phyloP scores from a whole-genome alignment of 2,329 filamentous ascomycete species.

The Alternaria brassicae region DNA sequence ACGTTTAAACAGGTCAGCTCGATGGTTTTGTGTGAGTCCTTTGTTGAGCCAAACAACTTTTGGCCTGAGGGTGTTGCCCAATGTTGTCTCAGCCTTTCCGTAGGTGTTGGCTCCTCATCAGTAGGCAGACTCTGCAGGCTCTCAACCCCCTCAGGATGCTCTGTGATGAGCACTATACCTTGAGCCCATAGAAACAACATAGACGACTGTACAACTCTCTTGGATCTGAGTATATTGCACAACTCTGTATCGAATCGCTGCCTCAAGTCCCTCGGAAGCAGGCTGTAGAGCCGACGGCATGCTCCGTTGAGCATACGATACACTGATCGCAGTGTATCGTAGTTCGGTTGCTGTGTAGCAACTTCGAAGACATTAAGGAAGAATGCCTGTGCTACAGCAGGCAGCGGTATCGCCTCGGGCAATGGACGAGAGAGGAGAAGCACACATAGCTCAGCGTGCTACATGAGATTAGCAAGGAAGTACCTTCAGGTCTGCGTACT shows the following conservation, averaged over 20 bases:
- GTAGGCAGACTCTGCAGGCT: background rate
- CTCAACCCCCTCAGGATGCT: slow-evolving; percentile 26
- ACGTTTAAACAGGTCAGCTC: slow-evolving; percentile 41
- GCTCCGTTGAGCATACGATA: slow-evolving; percentile 48
- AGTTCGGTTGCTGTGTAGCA: slow-evolving; percentile 32
- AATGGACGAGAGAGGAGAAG: slow-evolving; percentile 44
- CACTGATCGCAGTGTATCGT: slow-evolving; percentile 35
- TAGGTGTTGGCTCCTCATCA: slow-evolving; percentile 11
- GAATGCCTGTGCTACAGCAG: slow-evolving; percentile 44
- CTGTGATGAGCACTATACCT: slow-evolving; percentile 40
- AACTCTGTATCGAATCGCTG: slow-evolving; percentile 40
- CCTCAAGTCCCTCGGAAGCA: slow-evolving; percentile 31
- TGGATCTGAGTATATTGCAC: slow-evolving; percentile 36
- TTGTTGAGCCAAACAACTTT: slow-evolving; percentile 41
- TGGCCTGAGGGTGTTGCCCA: slow-evolving; percentile 43
- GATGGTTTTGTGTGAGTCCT: slow-evolving; percentile 38
- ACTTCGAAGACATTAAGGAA: slow-evolving; percentile 44
- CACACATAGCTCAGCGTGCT: slow-evolving; percentile 43
- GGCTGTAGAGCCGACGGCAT: slow-evolving; percentile 38
- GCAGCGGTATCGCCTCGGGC: slow-evolving; percentile 39
- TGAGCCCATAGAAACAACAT: slow-evolving; percentile 45
- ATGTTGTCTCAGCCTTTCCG: slow-evolving; percentile 16
- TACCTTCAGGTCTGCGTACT: slow-evolving; percentile 7
- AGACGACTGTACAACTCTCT: slow-evolving; percentile 28
- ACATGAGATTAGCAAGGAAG: slow-evolving; percentile 1